Percentiles rank a stretch among this genome's conserved stretches.
phyloP scores from a whole-genome alignment of 768 basidiomycete genomes.

The Auriscalpium microsporum region DNA sequence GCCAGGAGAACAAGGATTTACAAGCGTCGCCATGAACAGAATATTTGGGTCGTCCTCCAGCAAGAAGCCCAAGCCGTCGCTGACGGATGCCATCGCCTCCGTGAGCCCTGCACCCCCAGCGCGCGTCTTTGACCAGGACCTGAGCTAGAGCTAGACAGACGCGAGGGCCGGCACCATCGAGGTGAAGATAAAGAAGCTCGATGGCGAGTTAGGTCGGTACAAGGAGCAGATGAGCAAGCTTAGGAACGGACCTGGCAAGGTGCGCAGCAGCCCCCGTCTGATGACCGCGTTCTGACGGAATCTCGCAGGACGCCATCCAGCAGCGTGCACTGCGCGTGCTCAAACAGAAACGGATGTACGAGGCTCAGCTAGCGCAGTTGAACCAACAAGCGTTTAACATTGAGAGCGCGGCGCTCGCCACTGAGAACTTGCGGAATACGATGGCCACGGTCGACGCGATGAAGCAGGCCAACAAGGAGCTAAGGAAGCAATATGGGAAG shows the following conservation, averaged over 20 bases:
- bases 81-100: conserved; percentile 90
- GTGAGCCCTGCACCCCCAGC: conserved; percentile 33
- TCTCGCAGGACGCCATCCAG: conserved; percentile 72
- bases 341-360: conserved; percentile 96
- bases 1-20: too few species aligned
- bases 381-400: conserved; percentile 97
- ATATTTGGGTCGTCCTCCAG: conserved; percentile 69
- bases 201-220: conserved; percentile 85
- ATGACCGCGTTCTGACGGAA: not conserved
- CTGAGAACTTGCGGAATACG: conserved; percentile 97
- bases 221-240: conserved; percentile 96
- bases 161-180: conserved; percentile 79
- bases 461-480: conserved; percentile 91
- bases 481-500: conserved; percentile 95
- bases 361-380: conserved; percentile 82
- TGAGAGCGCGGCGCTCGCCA: conserved; percentile 90
- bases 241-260: conserved; percentile 92
- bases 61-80: conserved; percentile 77
- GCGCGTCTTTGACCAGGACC: not conserved
- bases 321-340: conserved; percentile 89
- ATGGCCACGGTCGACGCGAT: conserved; percentile 99
- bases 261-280: conserved; percentile 24
- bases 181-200: conserved; percentile 94
- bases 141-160: conserved; percentile 57
- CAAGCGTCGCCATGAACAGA: conserved; percentile 54